These are phyloP conservation scores for Physcomitrellopsis africana DNA, from an alignment of 225 moss, liverwort and hornwort species.

Conservation along the genomic window DNA sequence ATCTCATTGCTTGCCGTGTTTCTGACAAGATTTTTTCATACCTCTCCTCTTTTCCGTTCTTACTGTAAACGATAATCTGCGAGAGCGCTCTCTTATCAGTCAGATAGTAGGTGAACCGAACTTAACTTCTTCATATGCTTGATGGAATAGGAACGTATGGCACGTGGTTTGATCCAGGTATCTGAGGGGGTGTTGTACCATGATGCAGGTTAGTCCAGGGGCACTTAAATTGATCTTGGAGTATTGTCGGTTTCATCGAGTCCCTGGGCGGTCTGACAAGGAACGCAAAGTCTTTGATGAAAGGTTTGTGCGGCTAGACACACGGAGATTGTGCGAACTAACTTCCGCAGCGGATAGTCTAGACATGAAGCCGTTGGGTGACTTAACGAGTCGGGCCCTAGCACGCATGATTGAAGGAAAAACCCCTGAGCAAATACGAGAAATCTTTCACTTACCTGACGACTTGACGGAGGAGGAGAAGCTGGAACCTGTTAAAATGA, in stretches of 20 bases:
- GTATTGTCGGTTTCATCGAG: conserved; percentile 90
- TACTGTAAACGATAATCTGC: background rate
- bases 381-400: conserved; percentile 79
- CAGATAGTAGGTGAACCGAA: background rate
- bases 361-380: conserved; percentile 87
- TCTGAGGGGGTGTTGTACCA: background rate
- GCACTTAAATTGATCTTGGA: conserved; percentile 83
- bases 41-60: background rate
- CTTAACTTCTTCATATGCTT: background rate
- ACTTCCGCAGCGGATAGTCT: conserved; percentile 87
- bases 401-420: conserved; percentile 94
- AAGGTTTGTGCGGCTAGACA: conserved; percentile 86
- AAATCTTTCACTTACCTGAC: conserved; percentile 85
- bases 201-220: conserved; percentile 73
- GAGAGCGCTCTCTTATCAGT: background rate
- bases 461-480: conserved; percentile 93
- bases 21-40: conserved; percentile 1
- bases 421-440: conserved; percentile 91
- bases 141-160: background rate
- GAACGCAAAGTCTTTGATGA: conserved; percentile 93
- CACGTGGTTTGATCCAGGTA: background rate
- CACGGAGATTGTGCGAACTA: conserved; percentile 83
- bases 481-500: conserved; percentile 86
- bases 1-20: background rate
- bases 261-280: conserved; percentile 87